Base-by-base conservation (phyloP, 2,329 filamentous ascomycete genomes). In the Diplodia sapinea region DNA sequence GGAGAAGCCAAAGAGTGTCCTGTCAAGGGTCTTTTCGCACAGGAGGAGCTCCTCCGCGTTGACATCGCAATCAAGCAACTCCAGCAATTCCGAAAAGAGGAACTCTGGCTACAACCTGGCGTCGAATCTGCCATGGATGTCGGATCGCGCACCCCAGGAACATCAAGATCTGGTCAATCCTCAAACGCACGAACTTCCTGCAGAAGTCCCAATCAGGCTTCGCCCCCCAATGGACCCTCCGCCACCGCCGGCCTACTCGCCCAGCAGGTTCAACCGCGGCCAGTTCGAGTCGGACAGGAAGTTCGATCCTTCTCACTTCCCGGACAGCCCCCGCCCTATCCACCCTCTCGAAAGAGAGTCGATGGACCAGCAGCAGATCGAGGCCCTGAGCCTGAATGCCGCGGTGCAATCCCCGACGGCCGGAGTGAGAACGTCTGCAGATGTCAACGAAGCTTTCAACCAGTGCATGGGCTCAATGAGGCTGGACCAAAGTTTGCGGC, bases 231-330 rank as follows among this genome's bases (percentile, higher is more conserved):
- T 67, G 49, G 36, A 67, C 17, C 50, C 43, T 31, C 57, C 38
- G 65, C 65, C 43, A 49, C 66, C 66, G 36, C 66, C 66, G 11
- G 66, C 66, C 17, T 67, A 67, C 29, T 67, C 66, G 29, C 56
- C 66, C 17, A 55, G 26, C 59, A 50, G 59, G n/a, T 63, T 63
- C 47, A 50, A 38, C 47, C 59, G 47, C 4, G 31, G 59, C 15
- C 29, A 51, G 1, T 63, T 63, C 9, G 59, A 63, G 13, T 63
- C 59, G 17, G 59, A 63, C 31, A 63, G 38, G 31, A 63, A 63
- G 9, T 23, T 55, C 36, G 38, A 49, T 6, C 51, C 64, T 38
- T n/a, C 51, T 11, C 51, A 66, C n/a, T 66, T 66, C 52, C 64
- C 64, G 26, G 64, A 57, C 11, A 57, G 52, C n/a, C 66, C 49